Evolutionary conservation across 1,284 basidiomycete genomes (phyloP), one percentile per base, ranked within the genome.

Genomic region (Cutaneotrichosporon dermatis): DNA sequence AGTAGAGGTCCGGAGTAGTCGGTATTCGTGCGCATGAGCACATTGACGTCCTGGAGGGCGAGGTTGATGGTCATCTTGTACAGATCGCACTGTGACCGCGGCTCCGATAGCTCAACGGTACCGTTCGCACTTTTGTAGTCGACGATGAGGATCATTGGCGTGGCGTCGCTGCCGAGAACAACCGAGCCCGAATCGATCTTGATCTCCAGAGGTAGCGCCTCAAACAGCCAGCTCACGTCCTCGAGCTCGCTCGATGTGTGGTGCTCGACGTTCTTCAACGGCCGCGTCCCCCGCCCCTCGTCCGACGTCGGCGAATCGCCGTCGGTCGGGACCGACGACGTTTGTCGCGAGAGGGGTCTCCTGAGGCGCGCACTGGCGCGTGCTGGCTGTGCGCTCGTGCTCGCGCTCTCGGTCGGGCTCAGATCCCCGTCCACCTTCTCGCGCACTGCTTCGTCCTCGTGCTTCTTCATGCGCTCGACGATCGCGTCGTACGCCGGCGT

Each of bases 401-500:
- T 52, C 13, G 57, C 46, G n/a, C 55, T 53, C 36, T 58, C 60
- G 1, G 45, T 51, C 4, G 54, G 36, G 34, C 36, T 56, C 39
- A 51, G 37, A 13, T 55, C 39, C 2, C 50, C 52, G 11, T 11
- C 61, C 1, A 9, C 42, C n/a, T 40, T 43, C 6, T 55, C 49
- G 7, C 42, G 11, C 39, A 39, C 46, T 4, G 46, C 52, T 35
- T 54, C 57, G 33, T 39, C 54, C 57, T 73, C 72, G 42, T 72
- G 69, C 59, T 74, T 74, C 60, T 83, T 83, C 82, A 92, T 85
- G 67, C 88, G 85, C 35, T 87, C 82, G 16, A 93, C 79, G 49
- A 97, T 92, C 57, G 84, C 83, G 70, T 97, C 90, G 75, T 88
- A 95, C 5, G 90, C 86, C 3, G 89, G 84, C 1, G 90, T 93